phyloP scores from a whole-genome alignment of 805 yeast genomes.

The Wickerhamomyces hampshirensis region DNA sequence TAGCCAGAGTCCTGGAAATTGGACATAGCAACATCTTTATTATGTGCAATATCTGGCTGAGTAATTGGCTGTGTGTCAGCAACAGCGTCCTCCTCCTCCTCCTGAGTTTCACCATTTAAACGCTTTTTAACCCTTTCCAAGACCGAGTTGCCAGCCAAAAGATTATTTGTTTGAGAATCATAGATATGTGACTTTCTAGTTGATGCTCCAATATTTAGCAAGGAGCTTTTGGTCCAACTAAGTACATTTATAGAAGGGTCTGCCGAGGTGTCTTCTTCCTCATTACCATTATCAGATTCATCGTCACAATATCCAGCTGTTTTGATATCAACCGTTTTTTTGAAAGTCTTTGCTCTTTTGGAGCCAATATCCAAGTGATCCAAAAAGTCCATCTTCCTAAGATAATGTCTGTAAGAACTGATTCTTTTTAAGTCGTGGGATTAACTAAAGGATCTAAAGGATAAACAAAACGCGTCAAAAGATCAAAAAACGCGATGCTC shows the following conservation, averaged over 20 bases:
- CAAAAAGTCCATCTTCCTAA: constrained; percentile 19
- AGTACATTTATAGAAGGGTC: too few species aligned
- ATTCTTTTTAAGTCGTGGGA: neutral
- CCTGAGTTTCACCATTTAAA: constrained; percentile 12
- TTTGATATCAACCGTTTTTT: constrained; percentile 12
- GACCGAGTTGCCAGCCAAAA: constrained; percentile 7
- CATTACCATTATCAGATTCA: neutral
- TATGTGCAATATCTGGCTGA: neutral
- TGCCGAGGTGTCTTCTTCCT: neutral
- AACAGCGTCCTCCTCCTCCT: constrained; percentile 1
- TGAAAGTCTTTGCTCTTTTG: constrained; percentile 17
- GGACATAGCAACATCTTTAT: too few species aligned
- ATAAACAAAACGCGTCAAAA: neutral
- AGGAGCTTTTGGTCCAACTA: neutral
- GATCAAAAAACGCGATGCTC: neutral
- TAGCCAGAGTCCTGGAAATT: too few species aligned
- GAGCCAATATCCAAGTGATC: constrained; percentile 18
- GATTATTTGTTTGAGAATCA: neutral
- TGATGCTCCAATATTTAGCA: too few species aligned
- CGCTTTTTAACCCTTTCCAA: constrained; percentile 17
- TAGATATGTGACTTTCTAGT: too few species aligned
- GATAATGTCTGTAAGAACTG: neutral
- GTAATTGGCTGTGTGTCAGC: neutral
- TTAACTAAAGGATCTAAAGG: neutral
- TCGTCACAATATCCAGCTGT: constrained; percentile 2